A percentile compares a stretch with the other conserved stretches of the same genome.
These are phyloP conservation scores for Lachancea quebecensis DNA, from an alignment of 805 yeast genomes.

Conservation along the genomic window DNA sequence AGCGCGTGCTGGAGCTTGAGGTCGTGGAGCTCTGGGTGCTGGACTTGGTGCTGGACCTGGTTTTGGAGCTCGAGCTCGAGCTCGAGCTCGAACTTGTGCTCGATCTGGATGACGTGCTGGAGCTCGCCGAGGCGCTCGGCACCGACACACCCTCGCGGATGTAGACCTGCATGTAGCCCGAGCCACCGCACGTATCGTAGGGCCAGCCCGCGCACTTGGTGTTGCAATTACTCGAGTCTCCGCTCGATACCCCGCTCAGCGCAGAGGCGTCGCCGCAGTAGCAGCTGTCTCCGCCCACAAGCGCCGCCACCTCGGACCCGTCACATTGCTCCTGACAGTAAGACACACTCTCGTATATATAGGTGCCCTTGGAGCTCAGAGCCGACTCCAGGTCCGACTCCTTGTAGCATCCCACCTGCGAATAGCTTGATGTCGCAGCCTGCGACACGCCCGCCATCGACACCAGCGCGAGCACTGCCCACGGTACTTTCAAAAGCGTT, in stretches of 20 bases:
- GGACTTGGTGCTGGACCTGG: slow-evolving; percentile 8
- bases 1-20: slow-evolving; percentile 11
- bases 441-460: slow-evolving; percentile 2
- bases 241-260: slow-evolving; percentile 33
- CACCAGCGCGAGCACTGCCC: slow-evolving; percentile 1
- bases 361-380: slow-evolving; percentile 38
- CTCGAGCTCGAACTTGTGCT: slow-evolving; percentile 7
- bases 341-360: slow-evolving; percentile 52
- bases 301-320: slow-evolving; percentile 44
- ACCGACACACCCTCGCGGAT: slow-evolving; percentile 32
- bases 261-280: slow-evolving; percentile 50
- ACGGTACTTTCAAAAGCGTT: not conserved
- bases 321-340: slow-evolving; percentile 50
- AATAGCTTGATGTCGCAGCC: slow-evolving; percentile 9
- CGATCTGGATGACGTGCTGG: slow-evolving; percentile 6
- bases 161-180: slow-evolving; percentile 41
- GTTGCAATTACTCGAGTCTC: slow-evolving; percentile 35
- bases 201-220: slow-evolving; percentile 56
- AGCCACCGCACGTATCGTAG: slow-evolving; percentile 58
- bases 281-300: slow-evolving; percentile 49
- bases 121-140: slow-evolving; percentile 13
- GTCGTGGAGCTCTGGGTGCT: slow-evolving; percentile 10
- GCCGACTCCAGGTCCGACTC: slow-evolving; percentile 20
- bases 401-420: slow-evolving; percentile 34
- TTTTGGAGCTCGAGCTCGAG: slow-evolving; percentile 11